Evolutionary conservation across 305 asterid genomes (phyloP), one percentile per base, ranked within the genome.

Genomic region (Fraxinus sp.): DNA sequence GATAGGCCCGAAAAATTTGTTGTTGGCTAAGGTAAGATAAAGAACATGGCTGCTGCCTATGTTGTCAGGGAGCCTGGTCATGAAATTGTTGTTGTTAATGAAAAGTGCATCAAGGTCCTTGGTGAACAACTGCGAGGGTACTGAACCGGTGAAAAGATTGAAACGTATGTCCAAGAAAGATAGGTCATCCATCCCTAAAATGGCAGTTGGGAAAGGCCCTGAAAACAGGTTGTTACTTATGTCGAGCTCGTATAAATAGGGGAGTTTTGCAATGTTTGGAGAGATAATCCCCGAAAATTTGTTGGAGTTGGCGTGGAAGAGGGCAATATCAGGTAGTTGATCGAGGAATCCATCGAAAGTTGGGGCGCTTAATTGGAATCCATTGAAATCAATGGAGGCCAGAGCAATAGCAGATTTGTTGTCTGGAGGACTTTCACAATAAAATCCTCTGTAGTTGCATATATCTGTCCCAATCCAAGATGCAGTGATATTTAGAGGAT

Each of bases 241-340:
- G 71, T 93, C 98, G 24, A 94, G 86, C 79, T 94, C 98, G 85
- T 93, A 94, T 8, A 94, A 85, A 24, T 87, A 94, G 0, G 89
- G 92, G 9, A 93, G 94, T 14, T 85, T 75, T n/a, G 92, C 87
- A 41, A 87, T 86, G 72, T 81, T 79, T 2, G 91, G 81, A 1
- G 97, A 83, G 35, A 94, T 72, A 8, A 74, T 71, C 28, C 98
- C 98, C 11, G 88, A 83, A 77, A 93, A 93, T 66, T 57, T 68
- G 87, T 92, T 94, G 77, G 97, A 93, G 81, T 93, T 93, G 28
- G 98, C 96, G 76, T 94, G 98, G 83, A 94, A 94, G 10, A 94
- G 85, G 30, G 95, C 96, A 62, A 94, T 52, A 86, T 94, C 98
- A 0, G 92, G 93, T 22, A 94, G 93, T 75, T 81, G 88, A 33